Conservation (phyloP, 2,329 filamentous ascomycete species). For the Chrysoporthe deuterocubensis region DNA sequence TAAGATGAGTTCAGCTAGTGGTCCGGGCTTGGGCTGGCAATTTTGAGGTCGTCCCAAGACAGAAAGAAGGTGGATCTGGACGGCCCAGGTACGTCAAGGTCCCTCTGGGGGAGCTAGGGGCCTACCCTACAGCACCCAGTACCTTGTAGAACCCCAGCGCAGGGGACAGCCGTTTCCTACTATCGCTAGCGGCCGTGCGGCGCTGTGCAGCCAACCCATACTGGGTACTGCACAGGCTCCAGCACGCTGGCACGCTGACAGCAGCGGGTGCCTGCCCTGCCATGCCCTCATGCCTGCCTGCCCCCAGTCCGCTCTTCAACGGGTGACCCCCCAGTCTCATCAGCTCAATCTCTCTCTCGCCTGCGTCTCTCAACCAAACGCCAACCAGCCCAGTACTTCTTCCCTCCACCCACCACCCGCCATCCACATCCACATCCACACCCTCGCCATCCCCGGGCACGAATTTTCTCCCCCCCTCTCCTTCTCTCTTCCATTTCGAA, state of each 20-base stretch:
- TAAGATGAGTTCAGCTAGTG: neutral
- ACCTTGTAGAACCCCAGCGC: neutral
- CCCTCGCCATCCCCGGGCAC: conserved; percentile 17
- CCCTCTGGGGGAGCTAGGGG: neutral
- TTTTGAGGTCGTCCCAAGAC: neutral
- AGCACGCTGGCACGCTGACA: neutral
- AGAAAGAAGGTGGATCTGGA: neutral
- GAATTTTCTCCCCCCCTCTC: neutral
- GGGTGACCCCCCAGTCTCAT: conserved; percentile 7
- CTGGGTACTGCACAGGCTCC: conserved; percentile 3
- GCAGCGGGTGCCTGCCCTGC: conserved; percentile 1
- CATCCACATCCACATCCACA: conserved; percentile 5
- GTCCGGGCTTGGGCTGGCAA: conserved; percentile 3
- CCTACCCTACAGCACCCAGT: neutral
- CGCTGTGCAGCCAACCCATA: neutral
- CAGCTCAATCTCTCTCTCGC: conserved; percentile 9
- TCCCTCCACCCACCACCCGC: conserved; percentile 11
- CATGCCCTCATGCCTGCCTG: neutral
- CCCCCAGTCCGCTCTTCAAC: neutral
- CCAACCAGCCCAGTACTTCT: neutral
- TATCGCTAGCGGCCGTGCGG: conserved; percentile 9
- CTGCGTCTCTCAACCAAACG: neutral
- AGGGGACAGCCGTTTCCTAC: neutral
- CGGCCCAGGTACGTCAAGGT: neutral
- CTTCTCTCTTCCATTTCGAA: conserved; percentile 3